These are phyloP conservation scores for Cornus florida DNA, from an alignment of 148 eudicot genomes.

Conservation along the genomic window DNA sequence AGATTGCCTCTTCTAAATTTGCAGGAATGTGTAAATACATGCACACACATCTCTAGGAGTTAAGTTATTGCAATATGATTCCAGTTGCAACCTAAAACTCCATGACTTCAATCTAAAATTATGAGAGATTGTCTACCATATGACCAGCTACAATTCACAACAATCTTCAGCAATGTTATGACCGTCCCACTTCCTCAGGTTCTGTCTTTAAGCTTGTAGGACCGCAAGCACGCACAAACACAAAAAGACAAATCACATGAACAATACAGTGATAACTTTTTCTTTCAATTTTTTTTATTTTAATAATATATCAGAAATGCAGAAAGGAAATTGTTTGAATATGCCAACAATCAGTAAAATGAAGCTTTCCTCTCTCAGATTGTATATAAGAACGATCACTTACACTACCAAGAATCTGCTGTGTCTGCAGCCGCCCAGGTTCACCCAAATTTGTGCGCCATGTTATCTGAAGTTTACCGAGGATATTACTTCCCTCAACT, in stretches of 20 bases:
- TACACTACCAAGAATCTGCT: slow-evolving; percentile 94
- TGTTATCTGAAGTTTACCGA: slow-evolving; percentile 96
- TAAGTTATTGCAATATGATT: not conserved
- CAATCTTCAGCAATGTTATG: not conserved
- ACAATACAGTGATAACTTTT: not conserved
- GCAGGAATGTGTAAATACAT: no score
- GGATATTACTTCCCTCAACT: slow-evolving; percentile 80
- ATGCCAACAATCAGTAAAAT: not conserved
- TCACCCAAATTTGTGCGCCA: slow-evolving; percentile 99
- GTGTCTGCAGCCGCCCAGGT: slow-evolving; percentile 99
- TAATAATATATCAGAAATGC: not conserved
- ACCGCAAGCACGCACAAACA: no score
- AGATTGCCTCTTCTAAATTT: no score
- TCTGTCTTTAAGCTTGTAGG: not conserved
- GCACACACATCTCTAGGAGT: not conserved
- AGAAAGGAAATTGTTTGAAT: not conserved
- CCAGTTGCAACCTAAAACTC: not conserved
- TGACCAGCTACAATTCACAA: not conserved
- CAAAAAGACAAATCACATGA: not conserved
- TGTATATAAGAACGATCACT: slow-evolving; percentile 29
- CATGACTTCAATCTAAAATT: not conserved
- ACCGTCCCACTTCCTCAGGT: not conserved
- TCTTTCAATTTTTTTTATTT: no score
- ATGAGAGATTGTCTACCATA: no score
- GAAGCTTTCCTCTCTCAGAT: not conserved